Base-by-base conservation (phyloP, 2,329 filamentous ascomycete genomes). In the Nemania sp. region DNA sequence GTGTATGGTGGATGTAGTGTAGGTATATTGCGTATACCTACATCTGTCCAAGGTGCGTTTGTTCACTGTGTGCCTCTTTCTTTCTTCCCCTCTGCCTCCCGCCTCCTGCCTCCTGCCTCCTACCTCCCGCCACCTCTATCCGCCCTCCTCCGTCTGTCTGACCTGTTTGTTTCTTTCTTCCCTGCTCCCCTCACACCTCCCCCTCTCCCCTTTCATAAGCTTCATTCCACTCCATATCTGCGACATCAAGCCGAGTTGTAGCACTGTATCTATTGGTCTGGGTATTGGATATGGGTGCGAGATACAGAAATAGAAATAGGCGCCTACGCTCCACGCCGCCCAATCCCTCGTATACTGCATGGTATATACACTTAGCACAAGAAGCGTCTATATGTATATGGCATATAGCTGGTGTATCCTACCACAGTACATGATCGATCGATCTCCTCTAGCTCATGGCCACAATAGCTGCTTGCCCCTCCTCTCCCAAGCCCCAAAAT, bases 41-140 rank as follows among this genome's bases (percentile, higher is more conserved):
- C 18, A 15, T 15, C 38, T 54, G 41, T 62, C 43, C 49, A 55
- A 66, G 67, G 67, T 60, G 47, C 27, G 59, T 67, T 53, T 52
- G 27, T 49, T 38, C 53, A n/a, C n/a, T n/a, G 4, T n/a, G 5
- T 45, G n/a, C 13, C 41, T n/a, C 4, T 4, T 2, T 45, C 41
- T 45, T 20, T 45, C 41, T 45, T 20, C 18, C n/a, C n/a, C 41
- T 20, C 41, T 8, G 18, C 18, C 6, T 20, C 41, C 18, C 7
- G 18, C 41, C n/a, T 20, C 6, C 32, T n/a, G n/a, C n/a, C n/a
- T 45, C 41, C 20, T 20, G 5, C n/a, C n/a, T n/a, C 10, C 41
- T 8, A 18, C 18, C 6, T 20, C 41, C 18, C 7, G 18, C 41
- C n/a, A 6, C 6, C 32, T 20, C 62, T 29, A 51, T 64, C 18